phyloP scores from a whole-genome alignment of 106 monocot genomes.

The Acanthochlamys bracteata region DNA sequence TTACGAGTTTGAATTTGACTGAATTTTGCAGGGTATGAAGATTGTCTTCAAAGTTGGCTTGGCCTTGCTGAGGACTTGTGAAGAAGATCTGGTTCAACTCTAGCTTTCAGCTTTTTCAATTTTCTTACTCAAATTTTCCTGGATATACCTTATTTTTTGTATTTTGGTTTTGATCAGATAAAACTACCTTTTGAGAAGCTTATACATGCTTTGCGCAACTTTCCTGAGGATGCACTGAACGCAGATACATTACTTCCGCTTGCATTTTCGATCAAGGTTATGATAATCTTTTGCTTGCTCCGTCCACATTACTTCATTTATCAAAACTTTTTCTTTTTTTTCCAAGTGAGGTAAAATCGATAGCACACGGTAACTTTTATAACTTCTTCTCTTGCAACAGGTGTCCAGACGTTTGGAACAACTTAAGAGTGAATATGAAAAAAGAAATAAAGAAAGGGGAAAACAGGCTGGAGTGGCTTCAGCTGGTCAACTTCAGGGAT shows the following conservation, averaged over 20 bases:
- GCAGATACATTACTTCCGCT: constrained; percentile 71
- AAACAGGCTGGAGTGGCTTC: too few species aligned
- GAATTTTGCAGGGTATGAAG: constrained; percentile 56
- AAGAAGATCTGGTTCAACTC: constrained; percentile 91
- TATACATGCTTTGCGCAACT: constrained; percentile 82
- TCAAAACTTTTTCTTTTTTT: too few species aligned
- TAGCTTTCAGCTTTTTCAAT: too few species aligned
- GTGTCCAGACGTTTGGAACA: constrained; percentile 45
- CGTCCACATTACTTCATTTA: too few species aligned
- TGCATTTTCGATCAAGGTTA: constrained; percentile 94
- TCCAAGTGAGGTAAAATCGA: too few species aligned
- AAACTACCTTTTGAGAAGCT: constrained; percentile 93
- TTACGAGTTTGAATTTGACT: background rate
- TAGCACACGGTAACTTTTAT: too few species aligned
- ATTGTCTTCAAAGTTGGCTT: constrained; percentile 94
- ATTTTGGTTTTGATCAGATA: constrained; percentile 31
- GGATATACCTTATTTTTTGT: background rate
- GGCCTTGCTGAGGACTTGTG: constrained; percentile 77
- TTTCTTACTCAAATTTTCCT: too few species aligned
- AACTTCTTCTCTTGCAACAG: constrained; percentile 12
- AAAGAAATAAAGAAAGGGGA: constrained; percentile 12
- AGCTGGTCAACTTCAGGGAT: too few species aligned
- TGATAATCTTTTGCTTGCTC: background rate
- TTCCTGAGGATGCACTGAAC: constrained; percentile 88
- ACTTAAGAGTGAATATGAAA: constrained; percentile 13